Evolutionary conservation across 495 filamentous ascomycete species (phyloP).

Genomic region (Aspergillus sparsus): DNA sequence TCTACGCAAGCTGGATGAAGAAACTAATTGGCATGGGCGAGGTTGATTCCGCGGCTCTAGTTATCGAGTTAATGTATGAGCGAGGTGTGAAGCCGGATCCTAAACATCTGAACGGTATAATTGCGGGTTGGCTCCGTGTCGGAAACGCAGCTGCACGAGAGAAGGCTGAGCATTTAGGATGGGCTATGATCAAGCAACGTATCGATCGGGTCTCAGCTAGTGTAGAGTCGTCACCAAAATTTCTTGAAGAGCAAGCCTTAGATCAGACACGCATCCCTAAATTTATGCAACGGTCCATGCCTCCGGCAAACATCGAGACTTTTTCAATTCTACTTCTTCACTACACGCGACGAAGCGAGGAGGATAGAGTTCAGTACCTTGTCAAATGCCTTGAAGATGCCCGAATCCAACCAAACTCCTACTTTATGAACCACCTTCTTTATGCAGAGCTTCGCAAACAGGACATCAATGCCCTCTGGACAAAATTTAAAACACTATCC

Average conservation of each 20-base stretch:
- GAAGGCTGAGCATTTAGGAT: slow-evolving; percentile 70
- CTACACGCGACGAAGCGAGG: slow-evolving; percentile 62
- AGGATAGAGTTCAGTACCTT: slow-evolving; percentile 56
- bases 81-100: slow-evolving; percentile 63
- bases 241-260: slow-evolving; percentile 22
- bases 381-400: slow-evolving; percentile 57
- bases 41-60: slow-evolving; percentile 65
- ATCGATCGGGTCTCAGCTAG: slow-evolving; percentile 56
- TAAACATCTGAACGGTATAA: slow-evolving; percentile 73
- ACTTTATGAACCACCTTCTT: slow-evolving; percentile 75
- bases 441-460: slow-evolving; percentile 57
- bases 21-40: slow-evolving; percentile 73
- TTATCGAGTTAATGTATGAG: slow-evolving; percentile 67
- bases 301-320: slow-evolving; percentile 71
- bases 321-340: slow-evolving; percentile 73
- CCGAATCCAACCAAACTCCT: slow-evolving; percentile 64
- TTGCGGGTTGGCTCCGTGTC: slow-evolving; percentile 71
- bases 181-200: slow-evolving; percentile 72
- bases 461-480: slow-evolving; percentile 52
- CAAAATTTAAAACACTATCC: slow-evolving; percentile 55
- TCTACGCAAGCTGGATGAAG: slow-evolving; percentile 80
- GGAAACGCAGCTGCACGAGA: slow-evolving; percentile 52
- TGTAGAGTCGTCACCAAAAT: slow-evolving; percentile 19
- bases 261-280: slow-evolving; percentile 31
- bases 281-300: slow-evolving; percentile 45